Base-by-base conservation (phyloP, 2,329 filamentous ascomycete species). In the Raffaelea albimanens region DNA sequence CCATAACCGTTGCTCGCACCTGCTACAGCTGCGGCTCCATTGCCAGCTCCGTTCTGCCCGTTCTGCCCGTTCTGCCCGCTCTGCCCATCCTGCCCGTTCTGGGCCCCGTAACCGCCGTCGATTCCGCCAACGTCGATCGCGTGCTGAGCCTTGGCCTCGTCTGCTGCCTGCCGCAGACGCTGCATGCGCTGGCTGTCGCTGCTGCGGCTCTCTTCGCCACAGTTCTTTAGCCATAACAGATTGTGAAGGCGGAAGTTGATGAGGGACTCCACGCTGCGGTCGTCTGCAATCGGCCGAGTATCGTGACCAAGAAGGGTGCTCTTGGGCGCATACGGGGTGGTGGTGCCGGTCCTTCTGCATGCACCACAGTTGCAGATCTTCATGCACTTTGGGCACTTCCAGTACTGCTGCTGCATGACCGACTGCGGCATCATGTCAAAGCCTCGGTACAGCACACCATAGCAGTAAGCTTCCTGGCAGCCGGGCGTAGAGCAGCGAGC, bases 231-330 rank as follows among this genome's bases (percentile, higher is more conserved):
- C 88, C 89, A 96, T 39, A 76, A 78, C 22, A 95, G 70, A 61
- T 98, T 98, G 46, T 94, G 91, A 38, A 87, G 73, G 22, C 86
- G 82, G 63, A 96, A 96, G 61, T 97, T 89, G 9, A 97, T 88
- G 20, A 97, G 74, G 21, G 82, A 83, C 63, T 97, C 91, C 5
- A 95, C 81, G 58, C 90, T 96, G 51, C 93, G 82, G 45, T 87
- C 84, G 64, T 98, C 93, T 2, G 93, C 91, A 43, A 97, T 82
- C 31, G 85, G 84, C 46, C 82, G 85, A 0, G 93, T 98, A 56
- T 97, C 89, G 57, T 96, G 89, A 0, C 93, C 93, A 2, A 97
- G 76, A 1, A 91, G 71, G 1, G 89, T 95, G 49, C 85, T 87
- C 58, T 87, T 93, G 0, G 93, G 93, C 45, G 85, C 80, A 58